Evolutionary conservation across 768 basidiomycete species (phyloP).

Genomic region (Lactarius evosmus): DNA sequence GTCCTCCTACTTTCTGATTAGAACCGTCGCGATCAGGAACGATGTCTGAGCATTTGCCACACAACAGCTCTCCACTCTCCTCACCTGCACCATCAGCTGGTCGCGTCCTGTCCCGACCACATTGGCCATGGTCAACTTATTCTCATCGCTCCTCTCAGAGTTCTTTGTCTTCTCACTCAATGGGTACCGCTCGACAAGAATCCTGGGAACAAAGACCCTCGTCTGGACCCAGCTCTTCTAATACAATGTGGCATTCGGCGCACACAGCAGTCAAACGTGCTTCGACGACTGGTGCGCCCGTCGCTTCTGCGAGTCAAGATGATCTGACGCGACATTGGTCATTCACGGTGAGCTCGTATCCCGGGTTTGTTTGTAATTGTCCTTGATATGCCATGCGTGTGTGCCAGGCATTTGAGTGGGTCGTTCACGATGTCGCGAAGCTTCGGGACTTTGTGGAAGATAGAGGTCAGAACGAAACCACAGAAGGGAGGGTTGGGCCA

Average conservation of each 20-base stretch:
- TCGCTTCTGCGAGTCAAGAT: constrained; percentile 36
- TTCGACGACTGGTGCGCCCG: constrained; percentile 15
- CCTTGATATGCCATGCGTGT: neutral
- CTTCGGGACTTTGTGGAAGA: constrained; percentile 57
- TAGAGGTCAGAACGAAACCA: constrained; percentile 26
- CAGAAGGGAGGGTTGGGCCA: constrained; percentile 32
- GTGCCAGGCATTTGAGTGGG: constrained; percentile 69
- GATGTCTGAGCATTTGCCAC: constrained; percentile 23
- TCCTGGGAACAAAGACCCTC: constrained; percentile 33
- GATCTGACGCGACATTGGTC: constrained; percentile 61
- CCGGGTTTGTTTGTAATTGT: neutral
- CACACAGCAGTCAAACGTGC: constrained; percentile 19
- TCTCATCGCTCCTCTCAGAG: constrained; percentile 36
- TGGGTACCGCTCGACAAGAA: constrained; percentile 29
- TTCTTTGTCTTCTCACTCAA: constrained; percentile 33
- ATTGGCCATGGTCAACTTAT: constrained; percentile 55
- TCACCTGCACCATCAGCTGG: constrained; percentile 20
- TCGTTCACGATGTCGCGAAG: constrained; percentile 53
- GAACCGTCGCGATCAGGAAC: constrained; percentile 1
- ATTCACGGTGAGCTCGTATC: constrained; percentile 46
- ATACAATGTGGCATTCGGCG: constrained; percentile 28
- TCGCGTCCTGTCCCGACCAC: constrained; percentile 40
- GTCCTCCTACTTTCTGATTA: neutral
- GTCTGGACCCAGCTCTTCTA: constrained; percentile 30
- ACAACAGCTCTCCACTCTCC: constrained; percentile 21